These are phyloP conservation scores for Casuarina glauca DNA, from an alignment of 306 rosid genomes.

Conservation along the genomic window DNA sequence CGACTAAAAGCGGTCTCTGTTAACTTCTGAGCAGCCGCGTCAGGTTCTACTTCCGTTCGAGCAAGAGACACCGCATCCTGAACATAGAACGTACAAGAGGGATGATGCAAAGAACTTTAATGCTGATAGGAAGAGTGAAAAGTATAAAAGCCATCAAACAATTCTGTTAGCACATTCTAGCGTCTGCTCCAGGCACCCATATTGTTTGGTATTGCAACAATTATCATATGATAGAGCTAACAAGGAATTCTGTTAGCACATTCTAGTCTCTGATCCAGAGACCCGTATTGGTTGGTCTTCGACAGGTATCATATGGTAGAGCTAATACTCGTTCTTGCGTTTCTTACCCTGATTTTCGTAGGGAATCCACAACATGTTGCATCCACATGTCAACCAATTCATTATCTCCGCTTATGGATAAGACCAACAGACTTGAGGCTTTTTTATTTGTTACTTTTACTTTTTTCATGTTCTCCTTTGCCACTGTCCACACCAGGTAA, in stretches of 20 bases:
- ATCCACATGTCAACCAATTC: not conserved
- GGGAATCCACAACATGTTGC: not conserved
- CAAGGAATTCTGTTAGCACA: not conserved
- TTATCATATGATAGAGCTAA: not conserved
- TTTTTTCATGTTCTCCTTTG: not conserved
- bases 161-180: not conserved
- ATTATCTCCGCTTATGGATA: not conserved
- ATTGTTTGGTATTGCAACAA: not conserved
- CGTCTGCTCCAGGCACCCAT: not conserved
- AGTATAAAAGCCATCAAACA: not conserved
- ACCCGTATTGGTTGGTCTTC: not conserved
- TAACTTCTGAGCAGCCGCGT: slow-evolving; percentile 86
- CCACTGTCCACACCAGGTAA: not conserved
- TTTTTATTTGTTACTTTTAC: not conserved
- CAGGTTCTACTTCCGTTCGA: slow-evolving; percentile 67
- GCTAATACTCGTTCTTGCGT: not conserved
- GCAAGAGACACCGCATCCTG: slow-evolving; percentile 90
- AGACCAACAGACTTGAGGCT: not conserved
- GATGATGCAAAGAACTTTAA: not conserved
- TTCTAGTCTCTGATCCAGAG: not conserved
- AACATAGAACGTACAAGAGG: not conserved
- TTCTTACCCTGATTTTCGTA: not conserved
- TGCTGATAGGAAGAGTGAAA: not conserved
- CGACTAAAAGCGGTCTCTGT: slow-evolving; percentile 75
- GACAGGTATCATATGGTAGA: not conserved